A percentile compares a stretch with the other conserved stretches of the same genome.
Conservation (phyloP, 1,139 yeast species). For the Hansenula lynferdii region DNA sequence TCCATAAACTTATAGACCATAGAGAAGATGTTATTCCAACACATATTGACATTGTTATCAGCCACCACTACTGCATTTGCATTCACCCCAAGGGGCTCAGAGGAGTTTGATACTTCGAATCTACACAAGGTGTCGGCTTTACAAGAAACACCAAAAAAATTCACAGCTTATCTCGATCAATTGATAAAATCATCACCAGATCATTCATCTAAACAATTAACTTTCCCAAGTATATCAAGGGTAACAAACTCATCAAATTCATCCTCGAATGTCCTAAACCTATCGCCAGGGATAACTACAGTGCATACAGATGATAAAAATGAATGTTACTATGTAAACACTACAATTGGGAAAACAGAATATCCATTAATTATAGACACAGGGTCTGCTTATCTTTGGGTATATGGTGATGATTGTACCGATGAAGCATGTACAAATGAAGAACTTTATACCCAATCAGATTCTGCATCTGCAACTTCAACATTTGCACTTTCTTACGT, state of each 20-base stretch:
- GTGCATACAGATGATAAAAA: slow-evolving; percentile 24
- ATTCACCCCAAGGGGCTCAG: too few relatives aligned
- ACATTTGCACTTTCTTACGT: slow-evolving; percentile 47
- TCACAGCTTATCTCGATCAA: neutral
- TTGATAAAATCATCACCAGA: neutral
- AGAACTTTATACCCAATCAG: slow-evolving; percentile 25
- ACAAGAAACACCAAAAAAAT: neutral
- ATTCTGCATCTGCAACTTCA: slow-evolving; percentile 19
- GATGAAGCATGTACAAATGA: slow-evolving; percentile 40
- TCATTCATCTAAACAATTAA: too few relatives aligned
- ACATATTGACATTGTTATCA: too few relatives aligned
- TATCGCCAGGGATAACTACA: slow-evolving; percentile 23
- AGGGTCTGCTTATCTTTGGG: slow-evolving; percentile 63
- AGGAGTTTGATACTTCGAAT: neutral
- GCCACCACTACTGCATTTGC: too few relatives aligned
- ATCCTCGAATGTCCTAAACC: too few relatives aligned
- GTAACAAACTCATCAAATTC: neutral
- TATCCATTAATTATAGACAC: slow-evolving; percentile 59
- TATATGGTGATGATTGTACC: slow-evolving; percentile 49
- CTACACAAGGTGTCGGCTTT: neutral
- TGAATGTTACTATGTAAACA: slow-evolving; percentile 31
- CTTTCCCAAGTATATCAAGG: neutral
- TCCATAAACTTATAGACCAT: too few relatives aligned
- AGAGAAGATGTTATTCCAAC: too few relatives aligned
- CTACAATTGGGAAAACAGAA: slow-evolving; percentile 31